Evolutionary conservation across 768 basidiomycete species (phyloP).

Genomic region (Collybia nuda): DNA sequence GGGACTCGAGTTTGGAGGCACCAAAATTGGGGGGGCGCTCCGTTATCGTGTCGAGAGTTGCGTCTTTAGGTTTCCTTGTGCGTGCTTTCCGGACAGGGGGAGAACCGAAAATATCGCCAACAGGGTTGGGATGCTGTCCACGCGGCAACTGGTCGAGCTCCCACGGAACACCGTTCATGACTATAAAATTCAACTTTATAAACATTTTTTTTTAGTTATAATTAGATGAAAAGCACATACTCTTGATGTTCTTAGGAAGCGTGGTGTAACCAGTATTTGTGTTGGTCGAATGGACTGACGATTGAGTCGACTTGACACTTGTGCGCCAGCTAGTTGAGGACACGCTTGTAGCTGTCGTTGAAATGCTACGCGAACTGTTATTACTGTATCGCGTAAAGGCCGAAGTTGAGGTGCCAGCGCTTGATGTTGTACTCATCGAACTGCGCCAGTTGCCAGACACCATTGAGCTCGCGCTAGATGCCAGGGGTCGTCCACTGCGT

Average conservation of each 20-base stretch:
- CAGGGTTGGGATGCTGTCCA: conserved; percentile 58
- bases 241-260: conserved; percentile 76
- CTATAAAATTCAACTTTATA: conserved; percentile 32
- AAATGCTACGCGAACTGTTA: conserved; percentile 68
- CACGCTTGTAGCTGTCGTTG: conserved; percentile 79
- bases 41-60: conserved; percentile 70
- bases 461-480: conserved; percentile 62
- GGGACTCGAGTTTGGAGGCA: conserved; percentile 42
- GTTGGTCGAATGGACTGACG: conserved; percentile 16
- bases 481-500: conserved; percentile 50
- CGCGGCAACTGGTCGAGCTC: conserved; percentile 70
- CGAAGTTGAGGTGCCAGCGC: conserved; percentile 66
- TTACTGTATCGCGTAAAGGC: conserved; percentile 83
- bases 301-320: conserved; percentile 33
- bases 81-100: conserved; percentile 64
- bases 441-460: conserved; percentile 77
- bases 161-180: conserved; percentile 78
- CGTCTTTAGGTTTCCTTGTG: conserved; percentile 66
- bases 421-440: conserved; percentile 69
- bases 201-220: conserved; percentile 9
- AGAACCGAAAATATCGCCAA: conserved; percentile 62
- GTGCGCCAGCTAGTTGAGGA: conserved; percentile 75
- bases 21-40: conserved; percentile 54
- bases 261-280: conserved; percentile 27
- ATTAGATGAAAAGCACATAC: conserved; percentile 43